Conservation (phyloP, 2,329 filamentous ascomycete species). For the Cercospora sp. region DNA sequence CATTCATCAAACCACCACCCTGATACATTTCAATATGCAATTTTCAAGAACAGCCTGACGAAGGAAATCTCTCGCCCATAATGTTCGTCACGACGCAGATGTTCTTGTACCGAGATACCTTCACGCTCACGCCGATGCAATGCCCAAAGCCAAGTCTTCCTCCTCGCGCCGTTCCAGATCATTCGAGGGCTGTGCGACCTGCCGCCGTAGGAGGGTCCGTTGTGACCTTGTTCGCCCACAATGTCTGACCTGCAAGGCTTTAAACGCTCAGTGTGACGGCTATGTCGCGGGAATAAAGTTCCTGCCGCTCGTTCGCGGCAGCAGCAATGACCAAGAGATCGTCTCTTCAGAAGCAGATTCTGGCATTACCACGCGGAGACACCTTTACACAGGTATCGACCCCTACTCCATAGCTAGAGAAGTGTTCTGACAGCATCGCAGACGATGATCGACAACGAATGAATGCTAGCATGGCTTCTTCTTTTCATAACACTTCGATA, state of each 20-base stretch:
- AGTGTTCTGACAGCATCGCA: neutral
- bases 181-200: slow-evolving; percentile 14
- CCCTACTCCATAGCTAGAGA: neutral
- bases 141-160: slow-evolving; percentile 17
- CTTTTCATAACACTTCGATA: slow-evolving; percentile 6
- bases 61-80: neutral
- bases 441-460: slow-evolving; percentile 11
- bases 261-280: slow-evolving; percentile 4
- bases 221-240: slow-evolving; percentile 2
- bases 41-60: neutral
- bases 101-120: neutral
- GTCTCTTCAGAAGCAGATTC: neutral
- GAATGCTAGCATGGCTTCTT: slow-evolving; percentile 4
- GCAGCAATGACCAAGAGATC: neutral
- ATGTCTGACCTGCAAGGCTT: slow-evolving; percentile 10
- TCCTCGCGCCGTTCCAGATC: slow-evolving; percentile 15
- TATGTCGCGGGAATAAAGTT: slow-evolving; percentile 8
- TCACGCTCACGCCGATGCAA: slow-evolving; percentile 18
- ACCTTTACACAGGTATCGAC: neutral
- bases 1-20: neutral
- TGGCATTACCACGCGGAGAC: neutral
- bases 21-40: neutral
- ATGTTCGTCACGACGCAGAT: neutral
- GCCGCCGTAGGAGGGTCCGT: slow-evolving; percentile 1
- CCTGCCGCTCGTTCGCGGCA: neutral